Conservation (phyloP, 2,329 filamentous ascomycete species). For the Stemphylium lycopersici region DNA sequence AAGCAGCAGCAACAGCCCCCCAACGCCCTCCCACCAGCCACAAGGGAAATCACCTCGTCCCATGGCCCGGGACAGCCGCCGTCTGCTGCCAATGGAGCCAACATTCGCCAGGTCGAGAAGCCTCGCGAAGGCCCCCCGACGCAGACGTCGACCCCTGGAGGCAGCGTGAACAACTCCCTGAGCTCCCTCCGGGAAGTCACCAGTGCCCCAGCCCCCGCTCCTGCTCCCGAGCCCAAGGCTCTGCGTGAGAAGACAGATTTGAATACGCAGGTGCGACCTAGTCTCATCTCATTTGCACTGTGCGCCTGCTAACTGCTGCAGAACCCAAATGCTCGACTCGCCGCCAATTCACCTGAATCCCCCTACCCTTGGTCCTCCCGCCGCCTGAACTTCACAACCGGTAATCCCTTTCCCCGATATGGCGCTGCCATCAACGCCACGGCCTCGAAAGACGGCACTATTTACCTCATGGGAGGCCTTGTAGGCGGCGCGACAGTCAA, state of each 20-base stretch:
- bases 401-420: slow-evolving; percentile 94
- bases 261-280: slow-evolving; percentile 58
- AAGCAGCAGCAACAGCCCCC: slow-evolving; percentile 38
- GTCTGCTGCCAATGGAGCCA: slow-evolving; percentile 51
- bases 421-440: slow-evolving; percentile 92
- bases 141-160: slow-evolving; percentile 72
- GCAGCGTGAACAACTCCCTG: slow-evolving; percentile 69
- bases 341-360: slow-evolving; percentile 67
- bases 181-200: slow-evolving; percentile 69
- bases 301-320: slow-evolving; percentile 27
- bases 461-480: slow-evolving; percentile 96
- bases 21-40: slow-evolving; percentile 59
- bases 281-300: neutral
- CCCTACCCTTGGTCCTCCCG: slow-evolving; percentile 97
- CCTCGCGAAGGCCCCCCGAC: slow-evolving; percentile 28
- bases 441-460: slow-evolving; percentile 93
- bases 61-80: slow-evolving; percentile 58
- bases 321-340: slow-evolving; percentile 33
- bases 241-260: slow-evolving; percentile 63
- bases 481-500: slow-evolving; percentile 96
- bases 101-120: slow-evolving; percentile 51
- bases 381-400: slow-evolving; percentile 82
- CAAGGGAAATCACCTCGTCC: slow-evolving; percentile 62
- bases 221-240: slow-evolving; percentile 69
- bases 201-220: slow-evolving; percentile 61